Conservation (phyloP, 768 basidiomycete species). For the Sarcodon sp. region DNA sequence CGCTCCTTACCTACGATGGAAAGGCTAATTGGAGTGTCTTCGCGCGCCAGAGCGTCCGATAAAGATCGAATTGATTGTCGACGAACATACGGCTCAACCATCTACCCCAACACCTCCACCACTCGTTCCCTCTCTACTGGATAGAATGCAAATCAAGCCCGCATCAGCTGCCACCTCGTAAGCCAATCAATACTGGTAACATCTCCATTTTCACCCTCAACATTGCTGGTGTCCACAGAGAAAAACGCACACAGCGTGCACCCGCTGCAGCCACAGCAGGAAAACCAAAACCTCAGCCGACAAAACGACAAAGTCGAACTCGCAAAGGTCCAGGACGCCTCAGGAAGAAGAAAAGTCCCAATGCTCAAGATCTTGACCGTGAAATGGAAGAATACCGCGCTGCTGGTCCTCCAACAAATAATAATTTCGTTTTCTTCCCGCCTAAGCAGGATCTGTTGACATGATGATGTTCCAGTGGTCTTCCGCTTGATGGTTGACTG, state of each 20-base stretch:
- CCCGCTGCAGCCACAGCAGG: constrained; percentile 1
- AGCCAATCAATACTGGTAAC: neutral
- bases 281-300: constrained; percentile 2
- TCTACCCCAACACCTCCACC: constrained; percentile 11
- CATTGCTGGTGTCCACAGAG: neutral
- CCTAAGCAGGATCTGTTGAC: too few species aligned
- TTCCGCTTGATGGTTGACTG: too few species aligned
- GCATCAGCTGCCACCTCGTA: neutral
- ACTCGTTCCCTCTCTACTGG: constrained; percentile 23
- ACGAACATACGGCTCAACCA: constrained; percentile 20
- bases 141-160: constrained; percentile 9
- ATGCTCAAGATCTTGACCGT: constrained; percentile 51
- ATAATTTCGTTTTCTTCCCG: too few species aligned
- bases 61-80: constrained; percentile 48
- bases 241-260: neutral
- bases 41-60: constrained; percentile 43
- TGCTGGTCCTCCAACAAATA: constrained; percentile 5
- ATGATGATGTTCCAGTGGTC: too few species aligned
- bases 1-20: neutral
- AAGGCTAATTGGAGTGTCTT: neutral
- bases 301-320: constrained; percentile 18
- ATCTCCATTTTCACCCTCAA: neutral
- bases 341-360: constrained; percentile 35
- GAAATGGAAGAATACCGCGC: constrained; percentile 77
- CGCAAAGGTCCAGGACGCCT: constrained; percentile 70